phyloP scores from a whole-genome alignment of 805 yeast species.

The Wickerhamomyces bisporus region DNA sequence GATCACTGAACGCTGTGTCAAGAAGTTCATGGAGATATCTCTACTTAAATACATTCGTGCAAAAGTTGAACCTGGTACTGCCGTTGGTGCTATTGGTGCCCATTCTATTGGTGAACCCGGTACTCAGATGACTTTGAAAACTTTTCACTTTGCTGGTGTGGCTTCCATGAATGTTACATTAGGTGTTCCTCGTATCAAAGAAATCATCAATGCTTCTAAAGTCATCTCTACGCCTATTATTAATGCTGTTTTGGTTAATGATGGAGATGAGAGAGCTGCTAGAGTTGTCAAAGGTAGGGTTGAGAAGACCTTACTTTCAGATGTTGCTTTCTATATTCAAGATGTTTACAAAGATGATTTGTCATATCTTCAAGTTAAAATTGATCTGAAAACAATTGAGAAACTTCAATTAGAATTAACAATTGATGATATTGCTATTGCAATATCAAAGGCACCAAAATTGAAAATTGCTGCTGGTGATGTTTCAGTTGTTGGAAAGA shows the following conservation, averaged over 20 bases:
- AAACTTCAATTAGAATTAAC: slow-evolving; percentile 84
- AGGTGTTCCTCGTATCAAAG: slow-evolving; percentile 99
- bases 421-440: slow-evolving; percentile 79
- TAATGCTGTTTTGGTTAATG: slow-evolving; percentile 88
- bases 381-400: slow-evolving; percentile 82
- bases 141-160: slow-evolving; percentile 99
- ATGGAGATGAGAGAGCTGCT: slow-evolving; percentile 94
- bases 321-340: slow-evolving; percentile 84
- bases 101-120: slow-evolving; percentile 99
- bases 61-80: slow-evolving; percentile 97
- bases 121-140: slow-evolving; percentile 94
- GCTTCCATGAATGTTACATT: slow-evolving; percentile 98
- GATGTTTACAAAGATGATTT: slow-evolving; percentile 83
- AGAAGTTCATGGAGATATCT: slow-evolving; percentile 68
- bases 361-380: slow-evolving; percentile 74
- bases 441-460: slow-evolving; percentile 81
- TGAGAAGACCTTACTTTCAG: slow-evolving; percentile 84
- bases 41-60: slow-evolving; percentile 81
- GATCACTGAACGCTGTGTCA: slow-evolving; percentile 56
- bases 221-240: slow-evolving; percentile 94
- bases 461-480: slow-evolving; percentile 74
- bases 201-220: slow-evolving; percentile 95
- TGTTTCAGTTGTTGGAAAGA: slow-evolving; percentile 60
- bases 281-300: slow-evolving; percentile 97
- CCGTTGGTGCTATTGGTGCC: slow-evolving; percentile 99